These are phyloP conservation scores for Phialemonium atrogriseum DNA, from an alignment of 2,329 filamentous ascomycete species.

Conservation along the genomic window DNA sequence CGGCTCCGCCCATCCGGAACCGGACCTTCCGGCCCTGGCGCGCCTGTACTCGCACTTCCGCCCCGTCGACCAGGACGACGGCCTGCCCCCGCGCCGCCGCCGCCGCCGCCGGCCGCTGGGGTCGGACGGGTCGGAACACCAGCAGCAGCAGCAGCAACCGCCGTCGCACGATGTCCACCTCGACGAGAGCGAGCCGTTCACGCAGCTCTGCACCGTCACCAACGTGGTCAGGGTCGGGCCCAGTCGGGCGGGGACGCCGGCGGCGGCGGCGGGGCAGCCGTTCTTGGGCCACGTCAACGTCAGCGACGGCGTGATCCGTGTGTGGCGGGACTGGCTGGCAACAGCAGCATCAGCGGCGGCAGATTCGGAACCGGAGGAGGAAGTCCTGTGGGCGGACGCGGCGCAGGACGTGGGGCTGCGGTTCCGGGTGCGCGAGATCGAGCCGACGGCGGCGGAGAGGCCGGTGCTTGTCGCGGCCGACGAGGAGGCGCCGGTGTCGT, in stretches of 20 bases:
- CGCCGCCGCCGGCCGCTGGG: background rate
- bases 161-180: constrained; percentile 55
- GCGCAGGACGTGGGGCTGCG: constrained; percentile 58
- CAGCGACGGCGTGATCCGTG: constrained; percentile 57
- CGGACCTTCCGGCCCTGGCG: constrained; percentile 32
- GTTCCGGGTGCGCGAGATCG: constrained; percentile 52
- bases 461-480: constrained; percentile 45
- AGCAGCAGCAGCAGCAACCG: constrained; percentile 23
- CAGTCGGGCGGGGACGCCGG: constrained; percentile 44
- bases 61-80: constrained; percentile 50
- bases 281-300: constrained; percentile 59
- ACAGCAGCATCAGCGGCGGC: constrained; percentile 10
- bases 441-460: constrained; percentile 20
- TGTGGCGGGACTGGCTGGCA: constrained; percentile 67
- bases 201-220: constrained; percentile 61
- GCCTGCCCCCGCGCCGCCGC: constrained; percentile 22
- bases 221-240: constrained; percentile 61
- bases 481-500: constrained; percentile 60
- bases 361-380: constrained; percentile 12
- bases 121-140: constrained; percentile 2
- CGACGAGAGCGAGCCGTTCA: constrained; percentile 64
- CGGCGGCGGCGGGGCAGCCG: too few relatives aligned
- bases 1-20: too few relatives aligned
- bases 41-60: constrained; percentile 63
- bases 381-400: constrained; percentile 61